Evolutionary conservation across 2,329 filamentous ascomycete genomes (phyloP), one percentile per base, ranked within the genome.

Genomic region (Monosporascus sp.): DNA sequence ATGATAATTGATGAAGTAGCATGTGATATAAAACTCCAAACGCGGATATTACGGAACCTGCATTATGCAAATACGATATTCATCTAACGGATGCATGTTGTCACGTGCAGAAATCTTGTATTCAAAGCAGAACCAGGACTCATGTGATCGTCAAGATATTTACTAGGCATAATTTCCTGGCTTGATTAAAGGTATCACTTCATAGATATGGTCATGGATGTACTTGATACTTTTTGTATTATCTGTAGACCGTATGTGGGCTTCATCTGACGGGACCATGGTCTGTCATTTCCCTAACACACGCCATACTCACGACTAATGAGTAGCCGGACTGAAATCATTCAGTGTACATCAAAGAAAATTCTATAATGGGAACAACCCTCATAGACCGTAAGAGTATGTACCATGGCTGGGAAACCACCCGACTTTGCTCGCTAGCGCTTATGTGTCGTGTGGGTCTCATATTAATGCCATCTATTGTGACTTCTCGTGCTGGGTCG

Each of bases 401-500:
- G 60, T 63, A 60, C 54, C 60, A 63, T 60, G 58, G 53, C 62
- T 58, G 56, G 57, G 50, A 52, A 56, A 56, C 56, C 53, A n/a
- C 22, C 2, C 43, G 22, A 24, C 43, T 45, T 7, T 40, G 20
- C 37, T 31, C 11, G 43, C 18, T 7, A 15, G 47, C 51, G 22
- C 15, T 46, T 46, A 31, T 7, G 43, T 53, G 47, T 5, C 28
- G 46, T 26, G 26, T 18, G 37, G 55, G 49, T 56, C 52, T 63
- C 58, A 62, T 55, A 52, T 31, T 41, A 46, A 52, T 49, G 58
- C 49, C 44, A 48, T 61, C 58, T 87, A 92, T 73, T 85, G 78
- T 63, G 85, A 88, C 81, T 92, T 93, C 80, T 95, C 90, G 79
- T 96, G 91, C 76, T 94, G 89, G 57, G 88, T 94, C 52, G 90